Conservation (phyloP, 1,139 yeast species). For the Yamadazyma diddensiae region DNA sequence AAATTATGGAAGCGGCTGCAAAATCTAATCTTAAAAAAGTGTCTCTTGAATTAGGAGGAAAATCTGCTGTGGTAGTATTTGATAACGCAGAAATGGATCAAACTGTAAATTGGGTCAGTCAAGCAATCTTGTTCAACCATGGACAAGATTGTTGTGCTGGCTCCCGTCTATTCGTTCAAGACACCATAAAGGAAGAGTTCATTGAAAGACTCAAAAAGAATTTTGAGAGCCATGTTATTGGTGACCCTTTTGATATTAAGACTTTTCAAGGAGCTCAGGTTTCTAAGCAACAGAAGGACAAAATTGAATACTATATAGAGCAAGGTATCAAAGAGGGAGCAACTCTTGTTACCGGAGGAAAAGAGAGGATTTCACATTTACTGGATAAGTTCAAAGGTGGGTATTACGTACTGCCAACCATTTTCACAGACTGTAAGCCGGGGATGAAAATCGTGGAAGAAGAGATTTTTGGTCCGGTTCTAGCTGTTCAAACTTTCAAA, state of each 20-base stretch:
- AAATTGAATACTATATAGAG: conserved; percentile 48
- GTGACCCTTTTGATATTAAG: conserved; percentile 53
- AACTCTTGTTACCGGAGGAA: conserved; percentile 43
- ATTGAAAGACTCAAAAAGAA: conserved; percentile 37
- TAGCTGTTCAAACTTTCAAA: conserved; percentile 48
- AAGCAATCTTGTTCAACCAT: conserved; percentile 78
- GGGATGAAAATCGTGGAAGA: conserved; percentile 53
- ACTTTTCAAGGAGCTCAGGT: conserved; percentile 82
- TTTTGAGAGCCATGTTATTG: conserved; percentile 49
- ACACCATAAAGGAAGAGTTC: conserved; percentile 45
- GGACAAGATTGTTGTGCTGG: conserved; percentile 50
- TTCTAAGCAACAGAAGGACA: conserved; percentile 63
- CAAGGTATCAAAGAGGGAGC: conserved; percentile 59
- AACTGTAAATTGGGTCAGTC: conserved; percentile 82
- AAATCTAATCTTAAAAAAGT: conserved; percentile 57
- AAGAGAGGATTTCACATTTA: conserved; percentile 51
- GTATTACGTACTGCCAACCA: conserved; percentile 50
- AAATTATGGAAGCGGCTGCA: conserved; percentile 32
- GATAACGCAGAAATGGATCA: conserved; percentile 74
- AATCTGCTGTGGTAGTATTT: conserved; percentile 70
- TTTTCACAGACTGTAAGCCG: conserved; percentile 52
- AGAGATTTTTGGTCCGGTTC: conserved; percentile 63
- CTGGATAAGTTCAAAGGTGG: conserved; percentile 39
- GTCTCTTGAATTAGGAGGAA: conserved; percentile 89
- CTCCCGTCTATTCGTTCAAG: conserved; percentile 44